Conservation (phyloP, 768 basidiomycete genomes). For the Termitomyces sp. region DNA sequence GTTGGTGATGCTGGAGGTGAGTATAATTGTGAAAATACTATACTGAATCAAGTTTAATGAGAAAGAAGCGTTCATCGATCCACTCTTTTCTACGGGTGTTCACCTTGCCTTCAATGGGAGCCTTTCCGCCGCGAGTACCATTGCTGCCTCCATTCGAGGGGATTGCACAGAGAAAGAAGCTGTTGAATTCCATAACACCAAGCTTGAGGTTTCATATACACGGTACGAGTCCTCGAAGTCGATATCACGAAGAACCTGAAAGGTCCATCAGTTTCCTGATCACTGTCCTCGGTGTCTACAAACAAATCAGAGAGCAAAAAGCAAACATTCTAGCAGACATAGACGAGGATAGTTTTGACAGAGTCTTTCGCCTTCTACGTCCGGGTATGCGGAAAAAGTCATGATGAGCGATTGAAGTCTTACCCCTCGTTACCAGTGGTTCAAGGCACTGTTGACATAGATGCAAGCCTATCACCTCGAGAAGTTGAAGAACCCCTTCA, state of each 20-base stretch:
- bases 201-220: conserved; percentile 22
- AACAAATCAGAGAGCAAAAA: conserved; percentile 33
- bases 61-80: conserved; percentile 37
- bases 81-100: conserved; percentile 30
- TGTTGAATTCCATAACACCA: conserved; percentile 21
- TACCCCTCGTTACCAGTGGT: conserved; percentile 29
- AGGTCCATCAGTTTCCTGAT: conserved; percentile 16
- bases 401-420: neutral
- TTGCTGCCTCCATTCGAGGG: neutral
- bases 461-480: conserved; percentile 35
- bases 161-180: conserved; percentile 5
- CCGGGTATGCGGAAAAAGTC: conserved; percentile 4
- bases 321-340: conserved; percentile 27
- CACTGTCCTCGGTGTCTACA: conserved; percentile 35
- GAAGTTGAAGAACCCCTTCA: conserved; percentile 43
- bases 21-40: neutral
- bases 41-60: too few relatives aligned
- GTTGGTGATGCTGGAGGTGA: conserved; percentile 36
- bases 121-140: conserved; percentile 23
- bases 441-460: conserved; percentile 47
- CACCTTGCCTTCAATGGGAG: conserved; percentile 27
- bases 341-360: conserved; percentile 34
- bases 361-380: conserved; percentile 31
- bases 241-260: neutral
- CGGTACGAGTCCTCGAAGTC: conserved; percentile 9